Percentiles rank a stretch among this genome's conserved stretches.
These are phyloP conservation scores for Parietaria judaica DNA, from an alignment of 306 rosid genomes.

Conservation along the genomic window DNA sequence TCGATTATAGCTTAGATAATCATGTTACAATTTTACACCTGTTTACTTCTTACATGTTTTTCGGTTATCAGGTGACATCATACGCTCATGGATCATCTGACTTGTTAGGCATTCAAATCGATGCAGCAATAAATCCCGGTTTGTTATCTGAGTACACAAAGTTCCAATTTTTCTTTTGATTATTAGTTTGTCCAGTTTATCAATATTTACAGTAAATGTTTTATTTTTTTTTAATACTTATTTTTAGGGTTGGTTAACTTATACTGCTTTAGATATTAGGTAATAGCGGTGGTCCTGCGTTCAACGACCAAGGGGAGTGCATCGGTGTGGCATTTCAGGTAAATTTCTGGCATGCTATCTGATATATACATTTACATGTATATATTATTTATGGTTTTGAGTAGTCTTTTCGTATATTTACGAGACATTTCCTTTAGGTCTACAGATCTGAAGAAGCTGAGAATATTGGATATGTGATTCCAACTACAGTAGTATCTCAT, in stretches of 20 bases:
- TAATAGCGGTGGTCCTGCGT: constrained; percentile 99
- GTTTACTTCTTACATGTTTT: not conserved
- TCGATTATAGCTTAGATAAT: constrained; percentile 4
- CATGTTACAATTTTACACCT: not conserved
- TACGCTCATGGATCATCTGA: constrained; percentile 98
- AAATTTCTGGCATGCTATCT: constrained; percentile 29
- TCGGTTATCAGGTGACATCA: constrained; percentile 73
- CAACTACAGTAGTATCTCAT: constrained; percentile 91
- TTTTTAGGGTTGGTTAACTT: constrained; percentile 22
- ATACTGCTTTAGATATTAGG: constrained; percentile 55
- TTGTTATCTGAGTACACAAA: constrained; percentile 21
- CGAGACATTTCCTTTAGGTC: constrained; percentile 67
- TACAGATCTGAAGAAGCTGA: constrained; percentile 98
- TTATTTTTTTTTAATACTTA: too few species aligned
- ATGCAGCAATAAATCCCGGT: constrained; percentile 99
- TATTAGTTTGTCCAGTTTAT: not conserved
- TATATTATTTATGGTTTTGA: not conserved
- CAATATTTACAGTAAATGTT: not conserved
- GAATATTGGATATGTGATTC: constrained; percentile 98
- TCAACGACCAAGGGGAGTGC: constrained; percentile 94
- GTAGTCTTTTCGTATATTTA: constrained; percentile 26
- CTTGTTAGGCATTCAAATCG: constrained; percentile 94
- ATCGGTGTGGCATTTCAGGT: constrained; percentile 99
- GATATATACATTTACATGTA: not conserved
- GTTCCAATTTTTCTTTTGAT: not conserved